Evolutionary conservation across 1,139 yeast species (phyloP).

Genomic region (Geotrichum restrictum): DNA sequence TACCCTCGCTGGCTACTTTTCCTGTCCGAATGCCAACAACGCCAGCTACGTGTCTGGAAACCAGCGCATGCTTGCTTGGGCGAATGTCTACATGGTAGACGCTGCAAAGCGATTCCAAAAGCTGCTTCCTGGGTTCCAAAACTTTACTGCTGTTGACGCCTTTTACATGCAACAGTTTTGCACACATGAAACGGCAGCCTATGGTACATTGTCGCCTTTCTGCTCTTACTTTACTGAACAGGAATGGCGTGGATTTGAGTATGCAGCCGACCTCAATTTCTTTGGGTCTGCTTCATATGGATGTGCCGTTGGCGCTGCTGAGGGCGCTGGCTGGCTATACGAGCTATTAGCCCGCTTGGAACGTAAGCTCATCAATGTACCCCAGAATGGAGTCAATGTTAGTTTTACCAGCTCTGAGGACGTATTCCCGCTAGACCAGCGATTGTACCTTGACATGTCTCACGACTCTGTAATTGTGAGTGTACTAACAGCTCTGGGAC

Average conservation of each 20-base stretch:
- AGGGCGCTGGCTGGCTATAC: conserved; percentile 44
- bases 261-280: conserved; percentile 44
- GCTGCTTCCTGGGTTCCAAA: conserved; percentile 43
- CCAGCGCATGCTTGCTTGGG: conserved; percentile 36
- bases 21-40: conserved; percentile 40
- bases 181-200: conserved; percentile 49
- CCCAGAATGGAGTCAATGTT: conserved; percentile 39
- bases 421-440: conserved; percentile 43
- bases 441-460: conserved; percentile 44
- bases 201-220: conserved; percentile 44
- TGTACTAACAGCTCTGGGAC: conserved; percentile 42
- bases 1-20: conserved; percentile 43
- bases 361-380: conserved; percentile 29
- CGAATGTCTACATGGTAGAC: conserved; percentile 38
- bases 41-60: conserved; percentile 27
- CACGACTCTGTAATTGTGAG: conserved; percentile 43
- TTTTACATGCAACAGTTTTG: conserved; percentile 45
- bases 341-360: conserved; percentile 42
- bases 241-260: conserved; percentile 50
- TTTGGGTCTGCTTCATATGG: conserved; percentile 43
- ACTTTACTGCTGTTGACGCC: conserved; percentile 42
- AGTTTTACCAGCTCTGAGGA: conserved; percentile 34
- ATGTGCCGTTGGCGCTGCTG: conserved; percentile 41
- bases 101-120: conserved; percentile 44
- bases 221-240: conserved; percentile 48